Percentiles rank a stretch among this genome's conserved stretches.
Evolutionary conservation across 2,329 filamentous ascomycete genomes (phyloP).

Genomic region (Pseudophaeomoniella oleicola): DNA sequence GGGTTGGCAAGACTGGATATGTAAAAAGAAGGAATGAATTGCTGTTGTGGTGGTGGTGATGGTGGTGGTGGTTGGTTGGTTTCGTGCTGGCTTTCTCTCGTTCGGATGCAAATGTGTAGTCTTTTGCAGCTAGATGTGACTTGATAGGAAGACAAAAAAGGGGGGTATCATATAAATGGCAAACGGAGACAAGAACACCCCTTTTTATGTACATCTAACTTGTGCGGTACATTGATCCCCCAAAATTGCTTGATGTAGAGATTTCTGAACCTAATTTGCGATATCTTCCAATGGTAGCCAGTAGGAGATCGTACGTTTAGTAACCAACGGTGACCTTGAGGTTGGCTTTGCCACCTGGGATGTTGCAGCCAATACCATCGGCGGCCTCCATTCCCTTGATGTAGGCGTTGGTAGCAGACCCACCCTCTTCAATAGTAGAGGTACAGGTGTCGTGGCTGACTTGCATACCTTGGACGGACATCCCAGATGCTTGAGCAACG

Average conservation of each 20-base stretch:
- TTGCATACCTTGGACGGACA: constrained; percentile 20
- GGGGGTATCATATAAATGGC: too few species aligned
- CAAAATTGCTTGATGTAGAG: neutral
- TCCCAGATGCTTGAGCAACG: constrained; percentile 16
- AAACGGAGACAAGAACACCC: too few species aligned
- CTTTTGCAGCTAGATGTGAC: too few species aligned
- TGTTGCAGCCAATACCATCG: constrained; percentile 21
- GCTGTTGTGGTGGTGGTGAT: too few species aligned
- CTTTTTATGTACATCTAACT: neutral
- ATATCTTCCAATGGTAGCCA: neutral
- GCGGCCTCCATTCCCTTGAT: constrained; percentile 12
- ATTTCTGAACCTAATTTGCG: neutral
- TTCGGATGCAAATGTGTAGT: too few species aligned
- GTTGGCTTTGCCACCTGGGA: constrained; percentile 9
- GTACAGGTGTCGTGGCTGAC: constrained; percentile 18
- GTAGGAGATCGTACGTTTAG: neutral
- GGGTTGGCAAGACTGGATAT: too few species aligned
- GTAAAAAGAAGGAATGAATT: too few species aligned
- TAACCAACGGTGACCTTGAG: neutral
- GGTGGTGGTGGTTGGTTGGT: too few species aligned
- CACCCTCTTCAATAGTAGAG: constrained; percentile 13
- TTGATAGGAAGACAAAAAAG: too few species aligned
- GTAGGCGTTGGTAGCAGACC: constrained; percentile 18
- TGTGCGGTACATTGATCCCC: too few species aligned
- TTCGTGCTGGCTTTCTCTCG: too few species aligned